phyloP scores from a whole-genome alignment of 2,329 filamentous ascomycete species.

The Trichoderma breve region DNA sequence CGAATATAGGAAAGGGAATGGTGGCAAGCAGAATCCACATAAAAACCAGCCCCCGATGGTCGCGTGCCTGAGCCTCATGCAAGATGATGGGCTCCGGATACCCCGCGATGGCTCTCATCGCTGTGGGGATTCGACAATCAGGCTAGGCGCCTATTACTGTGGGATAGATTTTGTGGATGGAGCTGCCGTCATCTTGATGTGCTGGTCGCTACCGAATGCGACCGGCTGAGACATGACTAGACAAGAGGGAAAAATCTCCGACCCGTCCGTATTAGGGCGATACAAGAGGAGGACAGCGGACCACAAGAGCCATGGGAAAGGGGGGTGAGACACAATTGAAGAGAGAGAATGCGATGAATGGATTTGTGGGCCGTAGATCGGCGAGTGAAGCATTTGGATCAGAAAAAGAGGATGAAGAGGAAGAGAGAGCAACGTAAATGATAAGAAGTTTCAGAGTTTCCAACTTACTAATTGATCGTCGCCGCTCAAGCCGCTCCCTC shows the following conservation, averaged over 20 bases:
- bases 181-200: neutral
- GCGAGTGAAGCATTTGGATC: conserved; percentile 11
- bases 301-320: neutral
- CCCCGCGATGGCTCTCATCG: conserved; percentile 8
- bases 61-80: conserved; percentile 9
- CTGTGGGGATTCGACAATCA: conserved; percentile 8
- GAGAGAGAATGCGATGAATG: neutral
- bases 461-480: conserved; percentile 22
- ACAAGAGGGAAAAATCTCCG: conserved; percentile 13
- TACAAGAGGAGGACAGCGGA: neutral
- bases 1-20: conserved; percentile 10
- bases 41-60: neutral
- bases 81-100: conserved; percentile 13
- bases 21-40: conserved; percentile 9
- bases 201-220: neutral
- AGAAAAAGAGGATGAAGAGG: conserved; percentile 11
- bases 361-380: neutral
- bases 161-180: conserved; percentile 2
- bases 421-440: neutral
- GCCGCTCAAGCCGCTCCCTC: neutral
- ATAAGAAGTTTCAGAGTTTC: neutral
- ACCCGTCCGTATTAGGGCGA: conserved; percentile 9
- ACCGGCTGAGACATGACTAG: conserved; percentile 13
- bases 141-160: neutral
- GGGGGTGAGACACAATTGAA: neutral